phyloP scores from a whole-genome alignment of 768 basidiomycete genomes.

The Lactarius tabidus region DNA sequence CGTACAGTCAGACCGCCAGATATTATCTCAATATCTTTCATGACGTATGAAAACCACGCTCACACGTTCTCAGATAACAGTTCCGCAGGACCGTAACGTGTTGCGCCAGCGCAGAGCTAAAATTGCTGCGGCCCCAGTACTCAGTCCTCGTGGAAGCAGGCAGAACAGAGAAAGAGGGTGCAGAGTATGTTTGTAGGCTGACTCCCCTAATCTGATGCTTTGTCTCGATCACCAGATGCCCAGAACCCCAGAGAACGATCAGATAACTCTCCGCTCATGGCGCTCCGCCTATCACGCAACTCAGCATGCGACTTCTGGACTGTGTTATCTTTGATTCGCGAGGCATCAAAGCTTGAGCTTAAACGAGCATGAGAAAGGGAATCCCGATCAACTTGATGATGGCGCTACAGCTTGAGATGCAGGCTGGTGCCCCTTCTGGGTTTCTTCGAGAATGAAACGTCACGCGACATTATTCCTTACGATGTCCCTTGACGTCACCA shows the following conservation, averaged over 20 bases:
- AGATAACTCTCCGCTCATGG: not conserved
- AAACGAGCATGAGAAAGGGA: not conserved
- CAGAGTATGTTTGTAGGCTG: not conserved
- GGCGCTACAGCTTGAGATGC: too few relatives aligned
- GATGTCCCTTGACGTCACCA: too few relatives aligned
- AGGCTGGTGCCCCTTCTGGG: too few relatives aligned
- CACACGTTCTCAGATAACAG: too few relatives aligned
- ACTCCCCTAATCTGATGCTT: not conserved
- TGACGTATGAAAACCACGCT: too few relatives aligned
- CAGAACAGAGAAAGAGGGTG: not conserved
- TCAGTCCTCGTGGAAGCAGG: not conserved
- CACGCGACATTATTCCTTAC: too few relatives aligned
- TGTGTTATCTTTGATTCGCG: not conserved
- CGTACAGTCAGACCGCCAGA: too few relatives aligned
- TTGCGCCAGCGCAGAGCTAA: not conserved
- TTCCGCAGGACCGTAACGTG: too few relatives aligned
- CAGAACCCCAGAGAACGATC: not conserved
- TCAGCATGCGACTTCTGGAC: not conserved
- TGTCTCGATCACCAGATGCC: not conserved
- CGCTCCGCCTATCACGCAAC: not conserved
- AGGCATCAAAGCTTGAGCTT: not conserved
- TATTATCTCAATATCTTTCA: too few relatives aligned
- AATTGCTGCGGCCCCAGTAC: not conserved
- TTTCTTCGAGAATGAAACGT: too few relatives aligned
- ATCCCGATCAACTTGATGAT: not conserved